Evolutionary conservation across 208 protist genomes (phyloP).

Genomic region (Novymonas esmeraldas): DNA sequence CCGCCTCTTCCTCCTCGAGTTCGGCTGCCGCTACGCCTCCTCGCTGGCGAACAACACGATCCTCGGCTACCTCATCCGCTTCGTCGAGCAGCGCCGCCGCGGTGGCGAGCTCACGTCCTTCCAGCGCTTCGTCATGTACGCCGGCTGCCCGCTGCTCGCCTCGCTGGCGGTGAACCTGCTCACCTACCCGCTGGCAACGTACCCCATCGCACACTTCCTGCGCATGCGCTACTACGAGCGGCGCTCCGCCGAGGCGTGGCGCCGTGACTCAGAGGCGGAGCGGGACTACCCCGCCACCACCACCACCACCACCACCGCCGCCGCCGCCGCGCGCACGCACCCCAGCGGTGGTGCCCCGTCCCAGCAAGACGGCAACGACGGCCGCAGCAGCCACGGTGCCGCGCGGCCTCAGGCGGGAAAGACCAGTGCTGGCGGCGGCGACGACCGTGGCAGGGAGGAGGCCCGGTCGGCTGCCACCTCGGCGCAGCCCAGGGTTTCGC

Average conservation of each 20-base stretch:
- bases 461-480: not conserved
- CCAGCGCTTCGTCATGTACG: slow-evolving; percentile 21
- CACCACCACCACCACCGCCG: not conserved
- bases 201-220: slow-evolving; percentile 39
- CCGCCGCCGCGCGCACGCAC: not conserved
- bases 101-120: slow-evolving; percentile 12
- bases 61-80: slow-evolving; percentile 22
- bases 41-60: slow-evolving; percentile 39
- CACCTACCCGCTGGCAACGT: slow-evolving; percentile 35
- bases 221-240: slow-evolving; percentile 41
- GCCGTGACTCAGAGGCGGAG: slow-evolving; percentile 11
- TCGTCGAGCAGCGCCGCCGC: slow-evolving; percentile 8
- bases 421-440: too few species aligned
- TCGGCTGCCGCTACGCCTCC: slow-evolving; percentile 37
- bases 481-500: not conserved
- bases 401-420: too few species aligned
- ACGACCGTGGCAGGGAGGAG: too few species aligned
- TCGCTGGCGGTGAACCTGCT: slow-evolving; percentile 25
- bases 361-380: too few species aligned
- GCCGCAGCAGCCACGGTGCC: too few species aligned
- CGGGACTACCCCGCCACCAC: slow-evolving; percentile 10
- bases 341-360: too few species aligned
- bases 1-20: slow-evolving; percentile 32
- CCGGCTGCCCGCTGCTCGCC: slow-evolving; percentile 30
- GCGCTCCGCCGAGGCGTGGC: slow-evolving; percentile 8